A percentile compares a stretch with the other conserved stretches of the same genome.
phyloP scores from a whole-genome alignment of 1,139 yeast species.

The Hemisphaericaspora subhashii region DNA sequence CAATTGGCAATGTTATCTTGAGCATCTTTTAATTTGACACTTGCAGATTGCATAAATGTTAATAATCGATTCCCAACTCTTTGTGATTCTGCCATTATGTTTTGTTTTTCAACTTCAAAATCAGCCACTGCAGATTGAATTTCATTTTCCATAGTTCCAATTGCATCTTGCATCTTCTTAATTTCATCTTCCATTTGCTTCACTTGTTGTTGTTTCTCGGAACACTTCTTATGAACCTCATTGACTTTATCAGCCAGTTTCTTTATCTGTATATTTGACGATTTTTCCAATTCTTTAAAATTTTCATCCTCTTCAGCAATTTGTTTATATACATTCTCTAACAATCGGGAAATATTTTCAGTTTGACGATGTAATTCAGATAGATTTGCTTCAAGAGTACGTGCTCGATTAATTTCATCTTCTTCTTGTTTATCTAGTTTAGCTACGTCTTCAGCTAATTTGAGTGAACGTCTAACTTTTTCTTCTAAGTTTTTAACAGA shows the following conservation, averaged over 20 bases:
- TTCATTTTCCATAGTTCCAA: conserved; percentile 1
- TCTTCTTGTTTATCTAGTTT: conserved; percentile 45
- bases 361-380: neutral
- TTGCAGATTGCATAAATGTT: neutral
- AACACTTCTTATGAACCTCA: neutral
- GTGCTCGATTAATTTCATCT: conserved; percentile 38
- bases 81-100: neutral
- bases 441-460: conserved; percentile 55
- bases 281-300: neutral
- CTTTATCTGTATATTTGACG: neutral
- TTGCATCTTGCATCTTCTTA: neutral
- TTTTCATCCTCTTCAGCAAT: neutral
- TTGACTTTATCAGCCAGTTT: neutral
- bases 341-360: neutral
- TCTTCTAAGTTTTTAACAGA: conserved; percentile 42
- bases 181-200: neutral
- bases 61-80: neutral
- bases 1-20: neutral
- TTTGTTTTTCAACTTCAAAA: conserved; percentile 2
- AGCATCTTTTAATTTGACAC: neutral
- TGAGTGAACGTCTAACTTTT: conserved; percentile 52
- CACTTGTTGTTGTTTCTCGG: neutral
- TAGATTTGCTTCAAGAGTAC: neutral
- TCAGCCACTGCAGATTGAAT: neutral
- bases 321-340: neutral